Conservation (phyloP, 208 protist species). For the Leishmania braziliensis region DNA sequence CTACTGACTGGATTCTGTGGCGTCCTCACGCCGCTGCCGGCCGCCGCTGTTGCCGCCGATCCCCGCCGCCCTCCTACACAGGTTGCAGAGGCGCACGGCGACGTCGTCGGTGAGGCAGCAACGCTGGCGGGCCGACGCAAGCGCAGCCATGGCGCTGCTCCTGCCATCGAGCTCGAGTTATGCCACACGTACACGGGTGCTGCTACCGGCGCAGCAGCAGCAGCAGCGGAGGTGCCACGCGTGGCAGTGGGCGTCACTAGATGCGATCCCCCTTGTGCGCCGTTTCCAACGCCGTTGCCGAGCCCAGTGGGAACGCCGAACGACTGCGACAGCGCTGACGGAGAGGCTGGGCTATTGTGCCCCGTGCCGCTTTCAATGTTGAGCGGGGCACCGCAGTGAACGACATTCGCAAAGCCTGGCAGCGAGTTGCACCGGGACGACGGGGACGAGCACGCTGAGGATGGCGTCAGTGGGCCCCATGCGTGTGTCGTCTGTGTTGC, state of each 20-base stretch:
- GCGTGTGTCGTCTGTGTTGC: not conserved
- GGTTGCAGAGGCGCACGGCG: not conserved
- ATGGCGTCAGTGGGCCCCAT: not conserved
- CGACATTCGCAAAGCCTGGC: not conserved
- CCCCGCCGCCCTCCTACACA: not conserved
- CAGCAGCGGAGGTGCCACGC: not conserved
- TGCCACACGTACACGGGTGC: slow-evolving; percentile 11
- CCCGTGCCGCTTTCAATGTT: not conserved
- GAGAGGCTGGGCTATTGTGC: not conserved
- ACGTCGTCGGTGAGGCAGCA: not conserved
- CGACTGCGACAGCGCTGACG: not conserved
- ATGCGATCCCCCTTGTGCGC: not conserved
- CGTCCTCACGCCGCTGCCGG: not conserved
- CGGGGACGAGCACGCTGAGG: not conserved
- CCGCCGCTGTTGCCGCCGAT: not conserved
- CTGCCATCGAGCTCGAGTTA: not conserved
- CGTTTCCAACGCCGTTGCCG: not conserved
- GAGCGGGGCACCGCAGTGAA: not conserved
- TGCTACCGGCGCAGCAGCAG: not conserved
- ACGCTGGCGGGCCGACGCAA: not conserved
- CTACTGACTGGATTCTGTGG: not conserved
- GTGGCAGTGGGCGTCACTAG: not conserved
- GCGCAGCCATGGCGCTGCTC: not conserved
- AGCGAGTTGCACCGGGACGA: not conserved
- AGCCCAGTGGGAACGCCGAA: not conserved